Percentiles rank a stretch among this genome's conserved stretches.
Conservation (phyloP, 352 stramenopile genomes). For the Pythium graminicola region DNA sequence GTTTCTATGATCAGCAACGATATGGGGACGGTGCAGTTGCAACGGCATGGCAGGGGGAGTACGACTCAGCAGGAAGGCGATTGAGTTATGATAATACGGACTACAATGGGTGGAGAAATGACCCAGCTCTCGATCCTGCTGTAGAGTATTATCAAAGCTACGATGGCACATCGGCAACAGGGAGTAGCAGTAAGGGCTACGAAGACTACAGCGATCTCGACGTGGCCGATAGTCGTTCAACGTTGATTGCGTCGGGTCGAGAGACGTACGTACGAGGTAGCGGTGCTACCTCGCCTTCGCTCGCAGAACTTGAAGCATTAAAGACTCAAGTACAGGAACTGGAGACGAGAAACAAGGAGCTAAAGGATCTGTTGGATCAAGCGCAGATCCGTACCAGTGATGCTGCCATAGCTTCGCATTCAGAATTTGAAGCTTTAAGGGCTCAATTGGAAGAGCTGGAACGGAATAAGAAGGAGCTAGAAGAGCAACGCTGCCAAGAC, state of each 20-base stretch:
- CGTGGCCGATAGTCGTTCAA: slow-evolving; percentile 16
- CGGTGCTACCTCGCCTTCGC: slow-evolving; percentile 11
- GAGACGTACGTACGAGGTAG: slow-evolving; percentile 2
- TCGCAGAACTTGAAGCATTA: slow-evolving; percentile 12
- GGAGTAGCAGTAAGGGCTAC: slow-evolving; percentile 10
- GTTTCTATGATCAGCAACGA: slow-evolving; percentile 28
- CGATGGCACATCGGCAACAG: neutral
- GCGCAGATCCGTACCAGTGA: neutral
- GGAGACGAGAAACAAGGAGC: slow-evolving; percentile 12
- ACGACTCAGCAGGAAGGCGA: neutral
- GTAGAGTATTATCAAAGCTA: slow-evolving; percentile 5
- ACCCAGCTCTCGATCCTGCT: neutral
- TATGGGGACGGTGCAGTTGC: neutral
- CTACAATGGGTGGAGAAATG: slow-evolving; percentile 1
- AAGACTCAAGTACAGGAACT: slow-evolving; percentile 9
- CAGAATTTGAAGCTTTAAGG: slow-evolving; percentile 12
- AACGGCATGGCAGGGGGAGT: slow-evolving; percentile 10
- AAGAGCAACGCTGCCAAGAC: slow-evolving; percentile 5
- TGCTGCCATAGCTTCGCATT: neutral
- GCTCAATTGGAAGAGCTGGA: neutral
- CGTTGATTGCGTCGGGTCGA: slow-evolving; percentile 12
- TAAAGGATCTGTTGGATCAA: slow-evolving; percentile 3
- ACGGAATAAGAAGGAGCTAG: slow-evolving; percentile 2
- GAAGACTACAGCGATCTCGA: slow-evolving; percentile 10
- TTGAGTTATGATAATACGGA: slow-evolving; percentile 8